Evolutionary conservation across 768 basidiomycete species (phyloP).

Genomic region (Mycena leptocephala): DNA sequence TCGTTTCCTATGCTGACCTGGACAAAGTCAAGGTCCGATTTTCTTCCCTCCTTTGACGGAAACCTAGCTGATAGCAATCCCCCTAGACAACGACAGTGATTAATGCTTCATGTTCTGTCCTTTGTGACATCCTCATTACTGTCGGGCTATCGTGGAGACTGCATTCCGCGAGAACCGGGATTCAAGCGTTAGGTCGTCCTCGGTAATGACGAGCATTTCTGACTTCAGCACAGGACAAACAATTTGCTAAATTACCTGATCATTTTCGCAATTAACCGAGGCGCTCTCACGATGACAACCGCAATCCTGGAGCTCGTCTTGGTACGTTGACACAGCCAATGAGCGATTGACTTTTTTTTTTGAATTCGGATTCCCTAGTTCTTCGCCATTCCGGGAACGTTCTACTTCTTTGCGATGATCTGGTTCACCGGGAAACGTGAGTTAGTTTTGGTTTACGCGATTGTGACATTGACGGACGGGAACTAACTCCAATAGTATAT

Average conservation of each 20-base stretch:
- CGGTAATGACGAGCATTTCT: background rate
- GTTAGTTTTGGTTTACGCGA: background rate
- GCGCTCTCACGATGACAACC: constrained; percentile 21
- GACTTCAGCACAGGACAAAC: constrained; percentile 1
- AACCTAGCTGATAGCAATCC: background rate
- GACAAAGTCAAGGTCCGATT: background rate
- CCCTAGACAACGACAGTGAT: background rate
- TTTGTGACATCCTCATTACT: constrained; percentile 15
- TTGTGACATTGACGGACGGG: background rate
- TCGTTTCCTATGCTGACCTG: background rate
- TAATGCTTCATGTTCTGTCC: background rate
- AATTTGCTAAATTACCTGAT: constrained; percentile 19
- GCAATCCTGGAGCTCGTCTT: constrained; percentile 21
- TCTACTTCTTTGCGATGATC: constrained; percentile 21
- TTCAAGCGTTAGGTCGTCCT: constrained; percentile 14
- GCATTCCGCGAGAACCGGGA: background rate
- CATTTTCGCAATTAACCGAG: constrained; percentile 21
- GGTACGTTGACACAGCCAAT: background rate
- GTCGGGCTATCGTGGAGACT: constrained; percentile 14
- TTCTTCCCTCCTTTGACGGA: background rate
- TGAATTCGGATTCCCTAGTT: background rate
- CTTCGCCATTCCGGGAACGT: constrained; percentile 21
- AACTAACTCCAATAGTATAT: constrained; percentile 7
- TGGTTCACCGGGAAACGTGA: constrained; percentile 22
- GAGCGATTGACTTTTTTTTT: background rate